Evolutionary conservation across 2,329 filamentous ascomycete genomes (phyloP).

Genomic region (Didymella lethalis): DNA sequence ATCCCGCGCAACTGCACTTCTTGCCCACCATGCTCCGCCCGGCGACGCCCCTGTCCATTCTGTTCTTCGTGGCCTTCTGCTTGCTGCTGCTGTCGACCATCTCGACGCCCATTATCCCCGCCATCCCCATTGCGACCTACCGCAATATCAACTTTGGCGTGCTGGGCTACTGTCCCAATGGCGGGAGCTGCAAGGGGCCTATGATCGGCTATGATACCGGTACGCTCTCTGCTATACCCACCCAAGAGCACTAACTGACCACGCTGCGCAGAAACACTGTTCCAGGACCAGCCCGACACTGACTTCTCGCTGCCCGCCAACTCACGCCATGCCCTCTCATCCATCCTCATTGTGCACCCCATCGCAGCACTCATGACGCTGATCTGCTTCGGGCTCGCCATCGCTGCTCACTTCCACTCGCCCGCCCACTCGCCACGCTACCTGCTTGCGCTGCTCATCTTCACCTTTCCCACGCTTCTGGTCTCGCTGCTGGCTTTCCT

Average conservation of each 20-base stretch:
- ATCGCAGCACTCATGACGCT: conserved; percentile 87
- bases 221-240: conserved; percentile 57
- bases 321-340: conserved; percentile 74
- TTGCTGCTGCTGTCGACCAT: conserved; percentile 85
- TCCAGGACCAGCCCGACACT: conserved; percentile 53
- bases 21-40: conserved; percentile 79
- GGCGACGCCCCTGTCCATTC: conserved; percentile 85
- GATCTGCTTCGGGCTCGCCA: conserved; percentile 80
- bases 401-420: conserved; percentile 83
- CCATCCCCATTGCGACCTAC: conserved; percentile 82
- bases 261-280: conserved; percentile 55
- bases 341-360: conserved; percentile 91
- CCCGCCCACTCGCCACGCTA: conserved; percentile 91
- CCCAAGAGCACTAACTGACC: conserved; percentile 24
- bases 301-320: conserved; percentile 72
- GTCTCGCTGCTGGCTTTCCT: conserved; percentile 87
- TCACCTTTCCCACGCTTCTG: conserved; percentile 84
- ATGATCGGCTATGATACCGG: conserved; percentile 86
- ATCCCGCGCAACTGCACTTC: conserved; percentile 31
- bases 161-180: conserved; percentile 81
- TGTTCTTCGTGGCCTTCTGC: conserved; percentile 85
- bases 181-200: conserved; percentile 70
- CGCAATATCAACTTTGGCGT: conserved; percentile 85
- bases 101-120: conserved; percentile 88
- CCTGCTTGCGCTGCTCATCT: conserved; percentile 82